Evolutionary conservation across 2,329 filamentous ascomycete genomes (phyloP).

Genomic region (Sclerotinia subarctica): DNA sequence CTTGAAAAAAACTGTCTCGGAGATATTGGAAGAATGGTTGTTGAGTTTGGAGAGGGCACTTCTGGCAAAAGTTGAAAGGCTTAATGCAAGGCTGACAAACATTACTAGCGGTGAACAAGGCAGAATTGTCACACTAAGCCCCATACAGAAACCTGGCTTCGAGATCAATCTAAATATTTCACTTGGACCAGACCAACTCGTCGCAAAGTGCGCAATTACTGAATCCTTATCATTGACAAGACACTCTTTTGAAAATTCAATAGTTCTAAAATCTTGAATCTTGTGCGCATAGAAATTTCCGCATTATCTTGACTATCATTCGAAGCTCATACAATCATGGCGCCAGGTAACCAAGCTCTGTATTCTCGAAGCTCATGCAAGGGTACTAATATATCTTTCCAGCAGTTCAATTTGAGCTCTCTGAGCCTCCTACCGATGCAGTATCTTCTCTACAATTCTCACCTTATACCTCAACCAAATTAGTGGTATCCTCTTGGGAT

Average conservation of each 20-base stretch:
- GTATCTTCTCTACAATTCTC: slow-evolving; percentile 87
- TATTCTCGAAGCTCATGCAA: slow-evolving; percentile 18
- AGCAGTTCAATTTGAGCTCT: slow-evolving; percentile 78
- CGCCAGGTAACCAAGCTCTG: slow-evolving; percentile 38
- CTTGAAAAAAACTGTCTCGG: neutral
- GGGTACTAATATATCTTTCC: neutral
- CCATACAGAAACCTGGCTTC: slow-evolving; percentile 9
- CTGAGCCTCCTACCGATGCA: slow-evolving; percentile 78
- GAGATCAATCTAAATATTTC: slow-evolving; percentile 18
- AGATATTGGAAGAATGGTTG: neutral
- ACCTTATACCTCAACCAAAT: slow-evolving; percentile 65
- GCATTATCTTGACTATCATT: neutral
- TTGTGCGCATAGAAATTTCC: neutral
- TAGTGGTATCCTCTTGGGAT: slow-evolving; percentile 96
- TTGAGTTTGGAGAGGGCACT: neutral
- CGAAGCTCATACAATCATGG: slow-evolving; percentile 21
- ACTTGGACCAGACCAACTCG: neutral
- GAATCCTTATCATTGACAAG: neutral
- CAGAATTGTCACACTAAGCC: neutral
- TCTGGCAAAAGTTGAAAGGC: slow-evolving; percentile 1
- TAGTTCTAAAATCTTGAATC: neutral
- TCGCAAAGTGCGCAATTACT: neutral
- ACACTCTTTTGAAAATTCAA: neutral
- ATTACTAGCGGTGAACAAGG: neutral
- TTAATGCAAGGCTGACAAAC: slow-evolving; percentile 17